Evolutionary conservation across 2,329 filamentous ascomycete genomes (phyloP).

Genomic region (Akanthomyces muscarius): DNA sequence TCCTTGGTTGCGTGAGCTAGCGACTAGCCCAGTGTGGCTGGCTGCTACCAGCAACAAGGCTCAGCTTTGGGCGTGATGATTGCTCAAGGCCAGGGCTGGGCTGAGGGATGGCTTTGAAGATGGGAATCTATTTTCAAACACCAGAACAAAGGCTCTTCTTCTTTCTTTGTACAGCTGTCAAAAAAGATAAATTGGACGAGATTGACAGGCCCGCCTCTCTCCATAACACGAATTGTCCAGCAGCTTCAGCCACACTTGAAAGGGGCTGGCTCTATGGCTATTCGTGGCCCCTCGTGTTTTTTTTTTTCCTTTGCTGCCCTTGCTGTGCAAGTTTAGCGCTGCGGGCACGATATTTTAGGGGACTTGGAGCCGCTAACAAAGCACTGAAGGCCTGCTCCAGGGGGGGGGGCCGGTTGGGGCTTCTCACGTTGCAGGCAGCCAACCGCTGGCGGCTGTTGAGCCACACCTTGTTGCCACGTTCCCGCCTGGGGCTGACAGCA

Average conservation of each 20-base stretch:
- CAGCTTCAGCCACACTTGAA: slow-evolving; percentile 12
- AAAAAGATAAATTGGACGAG: neutral
- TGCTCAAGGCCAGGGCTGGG: neutral
- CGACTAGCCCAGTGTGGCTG: slow-evolving; percentile 13
- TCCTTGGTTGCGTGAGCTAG: slow-evolving; percentile 17
- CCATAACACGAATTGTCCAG: slow-evolving; percentile 1
- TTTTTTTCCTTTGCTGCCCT: neutral
- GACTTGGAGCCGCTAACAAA: neutral
- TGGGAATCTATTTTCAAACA: neutral
- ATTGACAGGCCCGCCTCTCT: neutral
- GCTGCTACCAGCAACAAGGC: neutral
- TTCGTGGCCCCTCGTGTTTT: neutral
- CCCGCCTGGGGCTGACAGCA: neutral
- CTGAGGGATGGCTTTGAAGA: neutral
- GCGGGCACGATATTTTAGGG: neutral
- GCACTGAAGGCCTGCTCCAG: neutral
- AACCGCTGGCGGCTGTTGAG: slow-evolving; percentile 1
- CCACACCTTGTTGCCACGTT: slow-evolving; percentile 18
- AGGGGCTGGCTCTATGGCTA: slow-evolving; percentile 2
- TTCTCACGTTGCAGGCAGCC: neutral
- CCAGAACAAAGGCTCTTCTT: neutral
- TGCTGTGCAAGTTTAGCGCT: neutral
- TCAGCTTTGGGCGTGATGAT: neutral
- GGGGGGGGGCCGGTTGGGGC: neutral
- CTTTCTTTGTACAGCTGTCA: neutral